Evolutionary conservation across 169 alveolate species (phyloP).

Genomic region (Plasmodium ovale): DNA sequence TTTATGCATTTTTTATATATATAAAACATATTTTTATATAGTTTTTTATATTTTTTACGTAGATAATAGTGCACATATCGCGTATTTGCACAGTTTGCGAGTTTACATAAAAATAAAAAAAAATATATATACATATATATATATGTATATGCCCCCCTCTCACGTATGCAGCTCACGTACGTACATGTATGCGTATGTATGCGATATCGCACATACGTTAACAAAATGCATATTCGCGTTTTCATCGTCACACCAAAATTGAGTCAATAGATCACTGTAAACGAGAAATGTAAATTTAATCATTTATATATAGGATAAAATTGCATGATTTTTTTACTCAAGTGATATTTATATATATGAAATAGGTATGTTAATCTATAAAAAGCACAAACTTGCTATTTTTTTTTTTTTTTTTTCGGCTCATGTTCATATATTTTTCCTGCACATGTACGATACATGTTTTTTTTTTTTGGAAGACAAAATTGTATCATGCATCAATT

Average conservation of each 20-base stretch:
- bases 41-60: background rate
- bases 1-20: no score
- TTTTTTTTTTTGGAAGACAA: background rate
- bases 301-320: background rate
- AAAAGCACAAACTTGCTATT: no score
- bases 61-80: background rate
- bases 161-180: no score
- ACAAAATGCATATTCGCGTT: background rate
- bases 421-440: background rate
- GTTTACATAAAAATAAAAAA: no score
- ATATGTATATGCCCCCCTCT: background rate
- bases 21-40: background rate
- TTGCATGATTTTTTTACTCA: background rate
- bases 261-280: background rate
- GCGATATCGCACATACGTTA: no score
- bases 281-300: no score
- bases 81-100: no score
- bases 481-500: no score
- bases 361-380: no score
- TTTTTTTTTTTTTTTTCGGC: background rate
- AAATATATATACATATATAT: background rate
- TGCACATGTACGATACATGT: constrained; percentile 2
- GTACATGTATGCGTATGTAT: background rate
- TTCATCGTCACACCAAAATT: background rate
- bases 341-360: background rate